phyloP scores from a whole-genome alignment of 2,329 filamentous ascomycete genomes.

The Penicillium sp. region DNA sequence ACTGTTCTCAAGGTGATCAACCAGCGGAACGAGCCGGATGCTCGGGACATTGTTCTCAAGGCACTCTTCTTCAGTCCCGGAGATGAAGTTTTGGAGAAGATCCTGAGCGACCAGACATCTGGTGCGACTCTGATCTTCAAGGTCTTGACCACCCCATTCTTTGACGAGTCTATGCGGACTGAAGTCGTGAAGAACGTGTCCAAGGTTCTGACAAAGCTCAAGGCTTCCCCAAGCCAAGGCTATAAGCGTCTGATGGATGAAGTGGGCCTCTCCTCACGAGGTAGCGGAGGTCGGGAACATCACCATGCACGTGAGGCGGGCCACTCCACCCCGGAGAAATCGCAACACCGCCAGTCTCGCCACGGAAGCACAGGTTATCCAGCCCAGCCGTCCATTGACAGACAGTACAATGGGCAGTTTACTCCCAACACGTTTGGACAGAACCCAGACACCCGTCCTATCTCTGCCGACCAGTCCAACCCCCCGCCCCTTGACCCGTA shows the following conservation, averaged over 20 bases:
- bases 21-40: constrained; percentile 90
- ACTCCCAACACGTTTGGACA: constrained; percentile 36
- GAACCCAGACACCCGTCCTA: constrained; percentile 38
- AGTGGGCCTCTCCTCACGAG: constrained; percentile 72
- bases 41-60: constrained; percentile 82
- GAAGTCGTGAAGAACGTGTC: constrained; percentile 92
- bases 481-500: constrained; percentile 42
- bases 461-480: constrained; percentile 36
- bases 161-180: constrained; percentile 83
- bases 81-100: constrained; percentile 82
- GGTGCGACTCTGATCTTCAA: constrained; percentile 98
- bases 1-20: constrained; percentile 98
- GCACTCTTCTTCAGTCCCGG: constrained; percentile 89
- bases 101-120: constrained; percentile 85
- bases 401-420: constrained; percentile 45
- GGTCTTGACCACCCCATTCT: constrained; percentile 94
- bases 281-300: constrained; percentile 38
- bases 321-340: constrained; percentile 41
- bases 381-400: constrained; percentile 38
- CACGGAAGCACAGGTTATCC: constrained; percentile 39
- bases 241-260: constrained; percentile 99
- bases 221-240: constrained; percentile 89
- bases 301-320: constrained; percentile 38
- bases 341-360: constrained; percentile 45
- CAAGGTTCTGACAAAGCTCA: constrained; percentile 81